These are phyloP conservation scores for Cercophora sp. DNA, from an alignment of 495 filamentous ascomycete species.

Conservation along the genomic window DNA sequence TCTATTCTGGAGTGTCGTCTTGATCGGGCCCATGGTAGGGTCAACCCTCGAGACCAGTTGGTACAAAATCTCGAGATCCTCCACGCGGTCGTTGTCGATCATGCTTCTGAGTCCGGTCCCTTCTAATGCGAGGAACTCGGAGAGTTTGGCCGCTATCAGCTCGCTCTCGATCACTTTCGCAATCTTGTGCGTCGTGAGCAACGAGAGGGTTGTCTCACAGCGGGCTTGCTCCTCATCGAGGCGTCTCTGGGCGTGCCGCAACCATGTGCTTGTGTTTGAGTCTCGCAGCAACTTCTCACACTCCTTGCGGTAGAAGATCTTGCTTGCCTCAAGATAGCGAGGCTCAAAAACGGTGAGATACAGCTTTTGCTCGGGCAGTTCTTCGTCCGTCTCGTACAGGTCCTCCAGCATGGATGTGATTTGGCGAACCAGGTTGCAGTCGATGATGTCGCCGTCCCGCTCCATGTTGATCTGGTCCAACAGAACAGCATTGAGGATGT, in stretches of 20 bases:
- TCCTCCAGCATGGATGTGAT: constrained; percentile 88
- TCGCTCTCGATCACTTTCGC: constrained; percentile 72
- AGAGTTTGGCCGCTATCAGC: constrained; percentile 69
- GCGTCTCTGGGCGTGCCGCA: constrained; percentile 68
- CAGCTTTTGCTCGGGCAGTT: constrained; percentile 70
- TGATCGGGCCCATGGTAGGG: constrained; percentile 65
- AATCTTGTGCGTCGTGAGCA: constrained; percentile 68
- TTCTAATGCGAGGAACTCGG: constrained; percentile 79
- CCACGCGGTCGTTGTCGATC: constrained; percentile 81
- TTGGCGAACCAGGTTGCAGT: constrained; percentile 74
- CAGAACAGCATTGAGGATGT: constrained; percentile 73
- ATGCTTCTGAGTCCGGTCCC: constrained; percentile 79
- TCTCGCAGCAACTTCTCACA: constrained; percentile 68
- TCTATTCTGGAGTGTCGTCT: constrained; percentile 63
- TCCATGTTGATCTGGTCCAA: constrained; percentile 92
- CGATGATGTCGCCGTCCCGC: constrained; percentile 82
- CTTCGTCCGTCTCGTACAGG: constrained; percentile 75
- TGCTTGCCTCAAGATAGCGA: constrained; percentile 66
- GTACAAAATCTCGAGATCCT: constrained; percentile 74
- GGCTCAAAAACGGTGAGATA: constrained; percentile 83
- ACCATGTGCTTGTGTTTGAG: constrained; percentile 77
- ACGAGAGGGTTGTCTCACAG: constrained; percentile 71
- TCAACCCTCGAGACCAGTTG: constrained; percentile 75
- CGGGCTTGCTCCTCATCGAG: constrained; percentile 77
- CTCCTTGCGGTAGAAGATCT: constrained; percentile 71